phyloP scores from a whole-genome alignment of 495 filamentous ascomycete genomes.

The Extremus antarcticus region DNA sequence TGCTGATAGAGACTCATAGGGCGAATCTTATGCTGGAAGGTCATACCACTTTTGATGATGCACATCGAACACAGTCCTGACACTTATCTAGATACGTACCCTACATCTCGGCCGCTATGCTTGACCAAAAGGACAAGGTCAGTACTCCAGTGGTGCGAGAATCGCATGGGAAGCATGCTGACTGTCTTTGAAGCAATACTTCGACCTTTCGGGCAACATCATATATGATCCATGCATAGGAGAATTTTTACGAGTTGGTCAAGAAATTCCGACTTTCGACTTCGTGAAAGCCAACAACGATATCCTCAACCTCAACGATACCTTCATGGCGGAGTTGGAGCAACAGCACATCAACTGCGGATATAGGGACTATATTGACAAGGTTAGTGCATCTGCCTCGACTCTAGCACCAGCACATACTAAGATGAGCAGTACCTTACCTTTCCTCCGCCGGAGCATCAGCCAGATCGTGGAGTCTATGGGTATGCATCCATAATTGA shows the following conservation, averaged over 20 bases:
- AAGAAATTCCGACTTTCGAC: constrained; percentile 5
- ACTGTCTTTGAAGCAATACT: too few species aligned
- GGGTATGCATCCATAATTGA: too few species aligned
- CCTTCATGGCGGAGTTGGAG: background rate
- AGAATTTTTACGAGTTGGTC: background rate
- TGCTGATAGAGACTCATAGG: too few species aligned
- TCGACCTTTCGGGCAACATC: constrained; percentile 2
- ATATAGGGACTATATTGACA: constrained; percentile 11
- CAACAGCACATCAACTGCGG: constrained; percentile 3
- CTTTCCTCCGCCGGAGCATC: too few species aligned
- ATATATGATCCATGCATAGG: constrained; percentile 17
- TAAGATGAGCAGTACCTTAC: too few species aligned
- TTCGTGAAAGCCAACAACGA: constrained; percentile 6
- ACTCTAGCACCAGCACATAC: too few species aligned
- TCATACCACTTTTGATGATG: too few species aligned
- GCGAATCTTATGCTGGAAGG: constrained; percentile 21
- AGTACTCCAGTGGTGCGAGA: constrained; percentile 14
- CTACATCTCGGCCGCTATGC: constrained; percentile 22
- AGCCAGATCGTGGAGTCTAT: background rate
- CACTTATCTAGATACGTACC: too few species aligned
- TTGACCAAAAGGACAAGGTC: constrained; percentile 18
- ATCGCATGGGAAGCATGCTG: too few species aligned
- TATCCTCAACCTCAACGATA: constrained; percentile 5
- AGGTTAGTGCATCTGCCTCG: too few species aligned
- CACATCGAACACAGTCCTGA: too few species aligned